phyloP scores from a whole-genome alignment of 805 yeast genomes.

The Yarrowia sp. region DNA sequence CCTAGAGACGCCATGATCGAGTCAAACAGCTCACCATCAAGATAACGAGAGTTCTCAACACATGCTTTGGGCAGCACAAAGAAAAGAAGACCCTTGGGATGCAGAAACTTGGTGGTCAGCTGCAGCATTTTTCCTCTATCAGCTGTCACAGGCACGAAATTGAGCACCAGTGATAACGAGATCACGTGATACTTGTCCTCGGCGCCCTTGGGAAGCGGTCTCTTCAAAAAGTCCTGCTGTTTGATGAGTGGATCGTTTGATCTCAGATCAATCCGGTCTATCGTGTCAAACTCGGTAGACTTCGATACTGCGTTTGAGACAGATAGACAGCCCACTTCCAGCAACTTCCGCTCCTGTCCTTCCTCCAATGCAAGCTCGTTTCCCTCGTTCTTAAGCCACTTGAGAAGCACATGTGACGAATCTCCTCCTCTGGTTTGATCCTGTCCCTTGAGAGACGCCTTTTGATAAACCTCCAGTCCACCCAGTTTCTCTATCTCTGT shows the following conservation, averaged over 20 bases:
- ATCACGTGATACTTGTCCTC: slow-evolving; percentile 62
- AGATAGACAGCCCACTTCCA: slow-evolving; percentile 86
- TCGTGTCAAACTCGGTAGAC: slow-evolving; percentile 58
- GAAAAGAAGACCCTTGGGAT: slow-evolving; percentile 55
- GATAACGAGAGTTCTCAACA: slow-evolving; percentile 79
- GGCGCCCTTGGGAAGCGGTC: slow-evolving; percentile 61
- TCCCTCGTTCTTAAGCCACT: slow-evolving; percentile 62
- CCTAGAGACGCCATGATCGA: slow-evolving; percentile 68
- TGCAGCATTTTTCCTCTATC: slow-evolving; percentile 80
- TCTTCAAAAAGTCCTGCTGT: slow-evolving; percentile 84
- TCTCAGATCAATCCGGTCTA: slow-evolving; percentile 76
- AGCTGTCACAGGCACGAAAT: slow-evolving; percentile 78
- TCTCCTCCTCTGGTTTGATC: slow-evolving; percentile 83
- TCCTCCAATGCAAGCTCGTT: slow-evolving; percentile 28
- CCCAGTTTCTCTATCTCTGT: slow-evolving; percentile 70
- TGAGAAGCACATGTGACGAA: slow-evolving; percentile 79
- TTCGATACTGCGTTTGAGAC: slow-evolving; percentile 72
- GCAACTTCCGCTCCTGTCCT: slow-evolving; percentile 51
- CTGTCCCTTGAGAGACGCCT: slow-evolving; percentile 88
- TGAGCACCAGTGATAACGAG: slow-evolving; percentile 85
- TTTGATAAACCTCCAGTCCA: slow-evolving; percentile 79
- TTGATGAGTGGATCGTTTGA: slow-evolving; percentile 75
- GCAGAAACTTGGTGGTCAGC: slow-evolving; percentile 64
- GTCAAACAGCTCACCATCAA: slow-evolving; percentile 55
- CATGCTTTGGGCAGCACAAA: slow-evolving; percentile 91